Evolutionary conservation across 108 stramenopile species (phyloP).

Genomic region (Skeletonema grethae): DNA sequence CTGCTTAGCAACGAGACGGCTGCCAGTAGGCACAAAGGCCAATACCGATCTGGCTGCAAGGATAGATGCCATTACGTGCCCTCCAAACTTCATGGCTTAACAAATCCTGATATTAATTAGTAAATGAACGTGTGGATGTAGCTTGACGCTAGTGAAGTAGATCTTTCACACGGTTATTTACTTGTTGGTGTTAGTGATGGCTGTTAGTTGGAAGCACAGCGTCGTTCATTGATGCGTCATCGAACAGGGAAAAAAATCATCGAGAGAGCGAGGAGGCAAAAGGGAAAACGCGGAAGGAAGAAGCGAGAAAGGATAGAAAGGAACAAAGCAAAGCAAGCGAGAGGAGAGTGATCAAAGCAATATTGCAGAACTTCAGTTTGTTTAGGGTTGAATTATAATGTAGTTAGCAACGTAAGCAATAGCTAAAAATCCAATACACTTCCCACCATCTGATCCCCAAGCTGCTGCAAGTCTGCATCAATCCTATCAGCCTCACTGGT

Average conservation of each 20-base stretch:
- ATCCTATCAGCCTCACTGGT: conserved; percentile 50
- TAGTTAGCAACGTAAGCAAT: background rate
- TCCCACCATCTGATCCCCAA: conserved; percentile 59
- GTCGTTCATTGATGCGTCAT: background rate
- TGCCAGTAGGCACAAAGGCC: conserved; percentile 15
- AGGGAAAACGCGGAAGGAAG: too few species aligned
- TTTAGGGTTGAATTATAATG: background rate
- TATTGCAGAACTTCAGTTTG: too few species aligned
- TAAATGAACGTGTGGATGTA: background rate
- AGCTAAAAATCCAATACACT: conserved; percentile 37
- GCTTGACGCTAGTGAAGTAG: background rate
- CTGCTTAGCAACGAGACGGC: background rate
- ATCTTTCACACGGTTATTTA: background rate
- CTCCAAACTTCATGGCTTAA: conserved; percentile 24
- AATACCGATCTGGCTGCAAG: conserved; percentile 13
- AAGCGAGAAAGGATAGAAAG: too few species aligned
- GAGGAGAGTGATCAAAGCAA: too few species aligned
- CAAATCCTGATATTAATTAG: background rate
- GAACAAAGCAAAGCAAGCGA: too few species aligned
- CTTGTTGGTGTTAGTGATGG: background rate
- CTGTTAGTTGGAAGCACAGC: background rate
- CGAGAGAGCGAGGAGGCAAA: too few species aligned
- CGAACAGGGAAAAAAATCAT: too few species aligned
- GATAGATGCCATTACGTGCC: conserved; percentile 13
- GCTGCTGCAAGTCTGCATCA: conserved; percentile 72